These are phyloP conservation scores for Vinca major DNA, from an alignment of 305 asterid genomes.

Conservation along the genomic window DNA sequence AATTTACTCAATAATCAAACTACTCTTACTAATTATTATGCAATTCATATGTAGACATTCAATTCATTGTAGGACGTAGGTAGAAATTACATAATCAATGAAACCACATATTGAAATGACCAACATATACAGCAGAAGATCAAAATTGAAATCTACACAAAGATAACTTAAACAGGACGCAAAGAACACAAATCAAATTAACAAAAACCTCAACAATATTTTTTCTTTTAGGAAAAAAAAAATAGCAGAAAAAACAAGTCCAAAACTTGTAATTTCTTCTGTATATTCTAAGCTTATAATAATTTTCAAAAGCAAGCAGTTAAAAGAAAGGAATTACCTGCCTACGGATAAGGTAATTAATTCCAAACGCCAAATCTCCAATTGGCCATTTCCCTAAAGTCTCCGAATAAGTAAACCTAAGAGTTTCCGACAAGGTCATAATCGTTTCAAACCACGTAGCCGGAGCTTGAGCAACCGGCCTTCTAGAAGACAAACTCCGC, in stretches of 20 bases:
- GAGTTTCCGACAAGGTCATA: slow-evolving; percentile 63
- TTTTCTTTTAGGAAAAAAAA: background rate
- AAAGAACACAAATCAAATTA: background rate
- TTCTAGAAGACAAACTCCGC: slow-evolving; percentile 50
- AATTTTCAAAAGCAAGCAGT: background rate
- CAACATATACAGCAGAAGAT: background rate
- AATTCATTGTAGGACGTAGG: too few relatives aligned
- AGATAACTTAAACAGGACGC: background rate
- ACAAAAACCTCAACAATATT: background rate
- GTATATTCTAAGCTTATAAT: background rate
- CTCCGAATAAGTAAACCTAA: slow-evolving; percentile 78
- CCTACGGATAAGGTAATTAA: slow-evolving; percentile 68
- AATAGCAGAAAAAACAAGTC: background rate
- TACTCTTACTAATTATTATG: too few relatives aligned
- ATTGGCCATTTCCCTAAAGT: slow-evolving; percentile 93
- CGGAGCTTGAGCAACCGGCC: slow-evolving; percentile 86
- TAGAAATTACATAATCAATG: background rate
- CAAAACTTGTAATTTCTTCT: background rate
- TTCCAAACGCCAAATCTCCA: slow-evolving; percentile 84
- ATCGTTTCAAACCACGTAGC: slow-evolving; percentile 87
- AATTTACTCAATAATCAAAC: too few relatives aligned
- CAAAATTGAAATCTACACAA: background rate
- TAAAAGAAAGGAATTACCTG: slow-evolving; percentile 43
- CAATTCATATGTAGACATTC: too few relatives aligned
- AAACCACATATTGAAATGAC: background rate